Evolutionary conservation across 148 eudicot genomes (phyloP).

Genomic region (Rhododendron kiyosumense): DNA sequence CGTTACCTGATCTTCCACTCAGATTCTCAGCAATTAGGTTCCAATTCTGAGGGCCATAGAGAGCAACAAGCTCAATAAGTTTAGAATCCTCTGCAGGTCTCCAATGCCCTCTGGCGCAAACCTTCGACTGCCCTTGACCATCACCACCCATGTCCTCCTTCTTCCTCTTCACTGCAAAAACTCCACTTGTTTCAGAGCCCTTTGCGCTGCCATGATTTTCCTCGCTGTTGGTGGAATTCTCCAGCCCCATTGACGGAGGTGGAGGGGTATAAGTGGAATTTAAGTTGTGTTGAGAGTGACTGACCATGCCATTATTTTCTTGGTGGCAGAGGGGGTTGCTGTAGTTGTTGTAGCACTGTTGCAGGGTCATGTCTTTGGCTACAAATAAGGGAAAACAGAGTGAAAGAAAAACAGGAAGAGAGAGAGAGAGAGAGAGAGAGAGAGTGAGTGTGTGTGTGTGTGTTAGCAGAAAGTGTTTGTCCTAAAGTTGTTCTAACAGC

Average conservation of each 20-base stretch:
- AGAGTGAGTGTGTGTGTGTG: neutral
- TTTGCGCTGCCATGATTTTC: neutral
- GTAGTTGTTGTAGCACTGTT: neutral
- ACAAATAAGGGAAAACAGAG: neutral
- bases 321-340: neutral
- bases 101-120: slow-evolving; percentile 86
- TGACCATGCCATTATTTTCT: slow-evolving; percentile 4
- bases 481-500: neutral
- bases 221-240: neutral
- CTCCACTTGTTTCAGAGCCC: neutral
- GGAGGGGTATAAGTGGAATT: neutral
- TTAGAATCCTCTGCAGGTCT: slow-evolving; percentile 73
- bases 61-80: slow-evolving; percentile 68
- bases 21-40: slow-evolving; percentile 79
- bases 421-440: neutral
- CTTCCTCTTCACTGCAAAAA: neutral
- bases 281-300: neutral
- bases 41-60: slow-evolving; percentile 89
- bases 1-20: slow-evolving; percentile 75
- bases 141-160: neutral
- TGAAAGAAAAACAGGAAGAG: neutral
- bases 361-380: slow-evolving; percentile 4
- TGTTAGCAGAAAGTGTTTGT: neutral
- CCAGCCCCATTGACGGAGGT: neutral
- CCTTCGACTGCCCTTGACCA: slow-evolving; percentile 27